These are phyloP conservation scores for Chlamydomonas sp. DNA, from an alignment of 139 green algal genomes.

Conservation along the genomic window DNA sequence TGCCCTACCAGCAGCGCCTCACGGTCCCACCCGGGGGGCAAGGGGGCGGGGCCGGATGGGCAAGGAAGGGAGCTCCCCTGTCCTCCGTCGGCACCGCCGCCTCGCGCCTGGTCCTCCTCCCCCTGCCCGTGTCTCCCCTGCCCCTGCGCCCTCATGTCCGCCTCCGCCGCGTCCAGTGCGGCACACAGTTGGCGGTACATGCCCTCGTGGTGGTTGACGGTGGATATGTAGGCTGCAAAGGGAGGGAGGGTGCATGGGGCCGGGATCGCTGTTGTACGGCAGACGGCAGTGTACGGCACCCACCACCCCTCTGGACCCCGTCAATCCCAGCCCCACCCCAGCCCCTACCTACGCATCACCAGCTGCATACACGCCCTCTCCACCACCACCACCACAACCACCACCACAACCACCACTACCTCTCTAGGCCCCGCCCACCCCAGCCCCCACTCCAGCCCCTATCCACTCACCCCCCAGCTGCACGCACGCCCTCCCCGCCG, in stretches of 20 bases:
- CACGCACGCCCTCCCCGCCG: slow-evolving; percentile 39
- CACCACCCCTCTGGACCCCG: too few species aligned
- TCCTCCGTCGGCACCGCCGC: too few species aligned
- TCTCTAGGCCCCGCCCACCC: too few species aligned
- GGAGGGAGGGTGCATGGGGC: not conserved
- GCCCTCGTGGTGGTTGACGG: slow-evolving; percentile 60
- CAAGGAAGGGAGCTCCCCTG: not conserved
- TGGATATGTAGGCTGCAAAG: slow-evolving; percentile 44
- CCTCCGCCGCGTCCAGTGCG: not conserved
- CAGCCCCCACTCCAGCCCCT: too few species aligned
- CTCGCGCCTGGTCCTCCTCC: not conserved
- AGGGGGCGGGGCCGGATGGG: not conserved
- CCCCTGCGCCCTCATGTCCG: slow-evolving; percentile 5
- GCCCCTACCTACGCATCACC: too few species aligned
- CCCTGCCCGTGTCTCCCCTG: not conserved
- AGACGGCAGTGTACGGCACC: too few species aligned
- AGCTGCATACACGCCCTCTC: too few species aligned
- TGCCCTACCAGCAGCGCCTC: slow-evolving; percentile 46
- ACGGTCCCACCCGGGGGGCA: slow-evolving; percentile 8
- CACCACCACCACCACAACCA: too few species aligned
- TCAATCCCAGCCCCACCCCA: too few species aligned
- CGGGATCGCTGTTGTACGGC: not conserved
- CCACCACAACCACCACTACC: too few species aligned
- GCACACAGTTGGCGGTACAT: slow-evolving; percentile 47
- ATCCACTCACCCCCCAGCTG: slow-evolving; percentile 32